phyloP scores from a whole-genome alignment of 208 protist genomes.

The Trypanosoma theileri region DNA sequence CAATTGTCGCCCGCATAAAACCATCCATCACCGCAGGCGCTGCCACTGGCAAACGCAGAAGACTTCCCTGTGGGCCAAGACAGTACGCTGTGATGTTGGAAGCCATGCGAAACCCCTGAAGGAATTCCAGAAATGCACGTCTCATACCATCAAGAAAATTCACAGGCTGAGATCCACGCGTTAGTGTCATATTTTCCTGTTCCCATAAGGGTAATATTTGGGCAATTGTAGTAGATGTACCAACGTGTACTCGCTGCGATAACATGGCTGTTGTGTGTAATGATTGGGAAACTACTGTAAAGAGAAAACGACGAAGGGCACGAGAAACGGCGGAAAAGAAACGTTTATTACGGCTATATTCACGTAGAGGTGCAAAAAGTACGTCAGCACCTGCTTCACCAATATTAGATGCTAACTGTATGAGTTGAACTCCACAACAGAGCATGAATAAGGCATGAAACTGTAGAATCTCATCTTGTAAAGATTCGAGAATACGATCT shows the following conservation, averaged over 20 bases:
- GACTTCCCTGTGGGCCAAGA: conserved; percentile 20
- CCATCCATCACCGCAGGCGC: conserved; percentile 26
- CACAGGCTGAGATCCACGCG: conserved; percentile 29
- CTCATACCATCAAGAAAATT: conserved; percentile 18
- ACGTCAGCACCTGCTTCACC: conserved; percentile 43
- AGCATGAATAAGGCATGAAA: conserved; percentile 23
- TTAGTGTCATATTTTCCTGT: conserved; percentile 6
- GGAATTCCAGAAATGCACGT: conserved; percentile 18
- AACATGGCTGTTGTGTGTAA: conserved; percentile 7
- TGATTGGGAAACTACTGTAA: conserved; percentile 20
- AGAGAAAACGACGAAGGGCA: conserved; percentile 24
- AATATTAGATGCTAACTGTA: conserved; percentile 48
- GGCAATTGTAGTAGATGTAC: conserved; percentile 8
- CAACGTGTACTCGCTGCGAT: conserved; percentile 12
- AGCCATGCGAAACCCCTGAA: conserved; percentile 22
- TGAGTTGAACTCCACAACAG: conserved; percentile 57
- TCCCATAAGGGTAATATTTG: conserved; percentile 6
- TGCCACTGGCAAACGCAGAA: conserved; percentile 19
- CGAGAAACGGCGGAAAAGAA: conserved; percentile 30
- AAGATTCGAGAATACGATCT: conserved; percentile 4
- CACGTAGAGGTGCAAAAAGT: conserved; percentile 47
- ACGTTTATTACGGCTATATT: conserved; percentile 34
- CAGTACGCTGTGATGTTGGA: conserved; percentile 25
- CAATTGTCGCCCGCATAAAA: conserved; percentile 20
- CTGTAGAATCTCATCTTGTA: conserved; percentile 20